Evolutionary conservation across 75 land plant species (phyloP), one percentile per base, ranked within the genome.

Genomic region (Isoetes taiwanensis): DNA sequence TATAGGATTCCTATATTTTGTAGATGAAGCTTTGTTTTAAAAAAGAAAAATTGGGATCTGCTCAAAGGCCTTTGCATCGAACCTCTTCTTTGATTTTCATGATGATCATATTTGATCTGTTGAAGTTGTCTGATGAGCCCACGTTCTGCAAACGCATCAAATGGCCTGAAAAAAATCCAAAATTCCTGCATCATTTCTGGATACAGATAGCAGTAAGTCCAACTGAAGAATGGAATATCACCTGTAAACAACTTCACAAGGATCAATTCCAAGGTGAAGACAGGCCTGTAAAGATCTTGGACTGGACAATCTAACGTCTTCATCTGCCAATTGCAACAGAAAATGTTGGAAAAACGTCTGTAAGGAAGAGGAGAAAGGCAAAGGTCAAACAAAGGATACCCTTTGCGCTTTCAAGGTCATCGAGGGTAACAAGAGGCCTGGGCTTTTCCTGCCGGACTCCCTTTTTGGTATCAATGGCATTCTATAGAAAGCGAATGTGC

Each of bases 271-370:
- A 52, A 63, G 59, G 2, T 63, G 41, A 27, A 63, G 43, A 35
- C 65, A 63, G 1, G 65, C 65, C 41, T 63, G 65, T 27, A 63
- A 23, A 11, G 65, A 63, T 34, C 65, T 32, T 4, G 65, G 65
- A 33, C 65, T 63, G 29, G 9, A 38, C 11, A 63, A 24, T 26
- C 34, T 24, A n/a, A 61, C n/a, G n/a, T 28, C n/a, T 38, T 61
- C 30, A 14, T 61, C 63, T 61, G 61, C 26, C 2, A 38, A 37
- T 9, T 32, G 17, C 24, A 24, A 20, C 25, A 3, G 30, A 1
- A 23, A 3, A 38, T 32, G 21, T 26, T 16, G 12, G 3, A 20
- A 54, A 5, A 14, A 24, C 14, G 30, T 14, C n/a, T 9, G 3
- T 28, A 3, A 5, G 4, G 3, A 16, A 5, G 11, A 16, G 3